Evolutionary conservation across 2,329 filamentous ascomycete genomes (phyloP), one percentile per base, ranked within the genome.

Genomic region (Colletotrichum sp.): DNA sequence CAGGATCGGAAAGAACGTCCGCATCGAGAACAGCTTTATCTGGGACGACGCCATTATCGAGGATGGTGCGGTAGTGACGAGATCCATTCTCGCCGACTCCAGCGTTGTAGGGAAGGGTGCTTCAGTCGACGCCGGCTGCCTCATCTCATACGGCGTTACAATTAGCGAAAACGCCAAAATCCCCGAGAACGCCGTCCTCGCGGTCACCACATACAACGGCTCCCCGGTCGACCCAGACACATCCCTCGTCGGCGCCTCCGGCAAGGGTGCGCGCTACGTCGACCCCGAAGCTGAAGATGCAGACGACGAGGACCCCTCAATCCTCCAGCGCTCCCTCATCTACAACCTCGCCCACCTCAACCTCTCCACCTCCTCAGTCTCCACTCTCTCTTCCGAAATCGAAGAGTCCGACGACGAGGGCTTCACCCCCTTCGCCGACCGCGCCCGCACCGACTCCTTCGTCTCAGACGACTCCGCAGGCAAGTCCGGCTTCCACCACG

Each of bases 31-130:
- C 79, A 94, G 95, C 26, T 96, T 95, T 80, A 92, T 99, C 78
- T 99, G 96, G 96, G 95, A 98, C 80, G 91, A 96, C 80, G 92
- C 92, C 0, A 90, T 90, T 7, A 92, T 99, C 79, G 94, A 92
- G 2, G 95, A 98, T 81, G 93, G 93, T 24, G 89, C 93, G 18
- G 90, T 90, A 28, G 87, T 99, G 64, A 89, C 90, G 10, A 90
- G 92, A 78, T 93, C 95, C 3, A 92, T 99, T 57, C 87, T 99
- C 70, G 97, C 95, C 6, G 92, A 93, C 80, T 91, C 92, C 63
- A 94, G 90, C 21, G 87, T 90, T 2, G 86, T 99, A 71, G 96
- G 96, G 26, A 93, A 92, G 80, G 90, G 91, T 70, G 94, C 93
- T 80, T 90, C 84, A 8, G 87, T 99, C 76, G 90, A 93, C 39